These are phyloP conservation scores for Microdochium paspali DNA, from an alignment of 2,329 filamentous ascomycete species.

Conservation along the genomic window DNA sequence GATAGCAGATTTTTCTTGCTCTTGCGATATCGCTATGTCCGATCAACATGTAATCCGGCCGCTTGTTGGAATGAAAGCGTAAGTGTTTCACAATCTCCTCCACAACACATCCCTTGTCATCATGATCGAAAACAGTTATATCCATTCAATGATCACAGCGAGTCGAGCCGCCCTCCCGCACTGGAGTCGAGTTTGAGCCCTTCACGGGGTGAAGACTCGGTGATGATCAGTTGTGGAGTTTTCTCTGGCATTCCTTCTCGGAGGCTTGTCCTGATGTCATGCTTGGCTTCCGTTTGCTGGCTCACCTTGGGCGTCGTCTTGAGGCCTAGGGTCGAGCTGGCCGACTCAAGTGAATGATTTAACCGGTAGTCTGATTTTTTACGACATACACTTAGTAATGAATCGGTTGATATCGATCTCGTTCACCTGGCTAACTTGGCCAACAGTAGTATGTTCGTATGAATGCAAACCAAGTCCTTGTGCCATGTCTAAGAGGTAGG, in stretches of 20 bases:
- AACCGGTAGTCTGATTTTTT: slow-evolving; percentile 53
- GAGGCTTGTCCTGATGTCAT: slow-evolving; percentile 29
- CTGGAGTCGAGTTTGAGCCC: slow-evolving; percentile 41
- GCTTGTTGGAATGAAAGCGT: background rate
- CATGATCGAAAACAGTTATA: slow-evolving; percentile 6
- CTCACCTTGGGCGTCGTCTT: slow-evolving; percentile 47
- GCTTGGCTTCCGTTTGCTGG: slow-evolving; percentile 49
- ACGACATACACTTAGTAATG: slow-evolving; percentile 6
- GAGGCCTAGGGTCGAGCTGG: slow-evolving; percentile 32
- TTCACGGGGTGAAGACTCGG: slow-evolving; percentile 18
- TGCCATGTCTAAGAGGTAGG: background rate
- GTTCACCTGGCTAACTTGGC: background rate
- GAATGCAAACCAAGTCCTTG: too few relatives aligned
- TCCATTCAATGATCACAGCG: slow-evolving; percentile 64
- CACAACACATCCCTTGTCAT: background rate
- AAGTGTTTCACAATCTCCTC: too few relatives aligned
- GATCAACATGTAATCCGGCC: background rate
- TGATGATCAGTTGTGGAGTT: slow-evolving; percentile 73
- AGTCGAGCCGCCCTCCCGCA: slow-evolving; percentile 67
- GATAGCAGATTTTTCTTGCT: background rate
- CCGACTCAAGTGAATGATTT: slow-evolving; percentile 60
- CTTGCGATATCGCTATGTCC: background rate
- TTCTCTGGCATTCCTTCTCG: slow-evolving; percentile 21
- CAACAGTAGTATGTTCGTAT: background rate
- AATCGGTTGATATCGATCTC: slow-evolving; percentile 1